phyloP scores from a whole-genome alignment of 2,329 filamentous ascomycete genomes.

The Alternaria alternata region DNA sequence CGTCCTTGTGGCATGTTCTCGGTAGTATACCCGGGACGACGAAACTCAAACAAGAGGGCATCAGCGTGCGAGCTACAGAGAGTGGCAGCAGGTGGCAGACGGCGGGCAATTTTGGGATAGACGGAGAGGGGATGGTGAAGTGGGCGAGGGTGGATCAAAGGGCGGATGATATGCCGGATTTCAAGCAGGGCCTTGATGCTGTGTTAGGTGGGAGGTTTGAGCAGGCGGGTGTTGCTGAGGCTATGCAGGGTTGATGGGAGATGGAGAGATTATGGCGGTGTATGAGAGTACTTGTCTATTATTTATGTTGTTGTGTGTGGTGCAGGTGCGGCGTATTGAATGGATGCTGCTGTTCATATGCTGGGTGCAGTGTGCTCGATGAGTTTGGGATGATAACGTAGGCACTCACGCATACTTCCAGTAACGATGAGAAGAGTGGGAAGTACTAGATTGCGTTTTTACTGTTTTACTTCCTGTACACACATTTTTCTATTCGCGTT shows the following conservation, averaged over 20 bases:
- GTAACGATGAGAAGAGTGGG: too few species aligned
- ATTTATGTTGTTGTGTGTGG: too few species aligned
- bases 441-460: too few species aligned
- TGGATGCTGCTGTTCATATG: too few species aligned
- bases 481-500: not conserved
- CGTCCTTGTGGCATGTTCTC: constrained; percentile 69
- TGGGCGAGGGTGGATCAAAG: constrained; percentile 60
- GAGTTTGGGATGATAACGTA: too few species aligned
- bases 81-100: constrained; percentile 75
- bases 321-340: too few species aligned
- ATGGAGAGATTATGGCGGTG: too few species aligned
- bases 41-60: constrained; percentile 67
- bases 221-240: not conserved
- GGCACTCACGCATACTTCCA: too few species aligned
- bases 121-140: constrained; percentile 60
- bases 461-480: too few species aligned
- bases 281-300: too few species aligned
- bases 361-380: too few species aligned
- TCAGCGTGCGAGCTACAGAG: constrained; percentile 71
- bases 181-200: constrained; percentile 56
- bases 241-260: too few species aligned
- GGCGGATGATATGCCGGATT: constrained; percentile 64
- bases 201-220: constrained; percentile 7
- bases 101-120: constrained; percentile 70
- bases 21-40: constrained; percentile 65